These are phyloP conservation scores for Populus trichocarpa DNA, from an alignment of 441 rosid species.

Conservation along the genomic window DNA sequence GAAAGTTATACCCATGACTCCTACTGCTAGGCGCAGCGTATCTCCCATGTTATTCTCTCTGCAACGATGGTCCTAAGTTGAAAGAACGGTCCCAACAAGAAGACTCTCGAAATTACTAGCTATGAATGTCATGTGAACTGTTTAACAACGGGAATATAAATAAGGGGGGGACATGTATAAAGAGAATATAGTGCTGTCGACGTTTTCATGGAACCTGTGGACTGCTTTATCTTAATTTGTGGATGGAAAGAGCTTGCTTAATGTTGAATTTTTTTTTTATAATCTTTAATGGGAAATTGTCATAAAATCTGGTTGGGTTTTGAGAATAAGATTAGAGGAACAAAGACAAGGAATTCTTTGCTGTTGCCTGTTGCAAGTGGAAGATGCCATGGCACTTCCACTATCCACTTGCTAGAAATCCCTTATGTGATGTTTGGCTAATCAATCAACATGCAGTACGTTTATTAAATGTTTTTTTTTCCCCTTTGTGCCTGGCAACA, in stretches of 20 bases:
- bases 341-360: slow-evolving; percentile 1
- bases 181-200: slow-evolving; percentile 32
- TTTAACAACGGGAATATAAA: slow-evolving; percentile 26
- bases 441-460: background rate
- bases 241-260: slow-evolving; percentile 13
- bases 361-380: slow-evolving; percentile 24
- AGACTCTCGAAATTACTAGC: slow-evolving; percentile 10
- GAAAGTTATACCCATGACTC: slow-evolving; percentile 48
- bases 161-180: slow-evolving; percentile 14
- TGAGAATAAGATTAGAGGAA: slow-evolving; percentile 8
- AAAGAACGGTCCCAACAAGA: slow-evolving; percentile 14
- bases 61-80: slow-evolving; percentile 19
- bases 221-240: slow-evolving; percentile 20
- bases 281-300: background rate
- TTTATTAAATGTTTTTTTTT: background rate
- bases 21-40: slow-evolving; percentile 50
- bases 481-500: background rate
- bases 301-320: background rate
- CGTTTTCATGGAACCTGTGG: slow-evolving; percentile 26
- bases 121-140: slow-evolving; percentile 11
- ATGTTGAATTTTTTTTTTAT: too few relatives aligned
- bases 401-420: slow-evolving; percentile 15
- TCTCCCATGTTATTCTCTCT: slow-evolving; percentile 45
- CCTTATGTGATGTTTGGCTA: background rate
- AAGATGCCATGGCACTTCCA: slow-evolving; percentile 26